A percentile compares a stretch with the other conserved stretches of the same genome.
These are phyloP conservation scores for Coelastrella sp. DNA, from an alignment of 139 green algal genomes.

Conservation along the genomic window DNA sequence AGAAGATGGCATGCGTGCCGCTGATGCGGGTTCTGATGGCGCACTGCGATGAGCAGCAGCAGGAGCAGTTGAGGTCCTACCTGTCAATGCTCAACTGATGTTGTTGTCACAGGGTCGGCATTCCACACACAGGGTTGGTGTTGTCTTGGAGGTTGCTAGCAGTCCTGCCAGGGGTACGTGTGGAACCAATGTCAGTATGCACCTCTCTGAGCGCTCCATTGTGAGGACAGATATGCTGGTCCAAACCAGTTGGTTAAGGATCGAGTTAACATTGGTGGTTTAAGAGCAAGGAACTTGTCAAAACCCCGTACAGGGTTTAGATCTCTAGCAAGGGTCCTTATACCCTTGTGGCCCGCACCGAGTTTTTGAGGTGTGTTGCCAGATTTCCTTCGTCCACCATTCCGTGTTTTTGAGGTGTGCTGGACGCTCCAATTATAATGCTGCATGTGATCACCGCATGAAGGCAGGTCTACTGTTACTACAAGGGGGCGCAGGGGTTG, in stretches of 20 bases:
- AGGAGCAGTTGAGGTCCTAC: constrained; percentile 43
- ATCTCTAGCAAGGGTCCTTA: background rate
- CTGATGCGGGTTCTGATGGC: constrained; percentile 39
- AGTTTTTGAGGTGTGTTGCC: constrained; percentile 31
- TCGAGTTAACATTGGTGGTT: background rate
- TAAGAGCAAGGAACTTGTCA: background rate
- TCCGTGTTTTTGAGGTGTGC: constrained; percentile 39
- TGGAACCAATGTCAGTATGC: too few relatives aligned
- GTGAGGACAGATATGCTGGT: too few relatives aligned
- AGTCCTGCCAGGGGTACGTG: too few relatives aligned
- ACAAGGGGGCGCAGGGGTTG: background rate
- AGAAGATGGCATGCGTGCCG: constrained; percentile 38
- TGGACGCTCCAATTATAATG: background rate
- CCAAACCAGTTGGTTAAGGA: background rate
- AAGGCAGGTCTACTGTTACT: background rate
- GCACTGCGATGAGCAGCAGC: background rate
- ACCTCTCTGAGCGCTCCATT: too few relatives aligned
- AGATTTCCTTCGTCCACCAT: background rate
- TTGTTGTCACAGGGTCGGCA: too few relatives aligned
- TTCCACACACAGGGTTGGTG: too few relatives aligned
- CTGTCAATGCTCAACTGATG: background rate
- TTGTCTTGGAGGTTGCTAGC: too few relatives aligned
- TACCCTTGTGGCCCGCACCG: background rate
- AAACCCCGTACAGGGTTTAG: constrained; percentile 18
- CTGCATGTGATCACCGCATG: background rate